Base-by-base conservation (phyloP, 2,329 filamentous ascomycete genomes). In the Monilinia vaccinii-corymbosi region DNA sequence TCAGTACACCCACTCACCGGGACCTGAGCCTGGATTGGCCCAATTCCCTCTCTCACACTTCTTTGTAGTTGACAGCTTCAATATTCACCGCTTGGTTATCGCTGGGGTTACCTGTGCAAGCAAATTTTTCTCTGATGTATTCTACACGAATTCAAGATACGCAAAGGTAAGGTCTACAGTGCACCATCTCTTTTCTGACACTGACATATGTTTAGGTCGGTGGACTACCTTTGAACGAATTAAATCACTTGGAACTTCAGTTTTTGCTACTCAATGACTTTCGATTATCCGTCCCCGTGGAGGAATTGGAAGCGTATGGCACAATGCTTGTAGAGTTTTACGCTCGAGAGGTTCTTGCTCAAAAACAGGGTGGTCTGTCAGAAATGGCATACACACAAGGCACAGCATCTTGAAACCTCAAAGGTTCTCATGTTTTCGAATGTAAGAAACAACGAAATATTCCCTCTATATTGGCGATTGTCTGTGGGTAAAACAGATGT, bases 291-390 rank as follows among this genome's bases (percentile, higher is more conserved):
- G 88, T 99, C 11, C 88, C 93, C 0, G 88, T 97, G 16, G 94
- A 97, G 75, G 93, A 97, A 70, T 83, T 99, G 61, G 94, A 99
- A 74, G 91, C 91, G 0, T 99, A 99, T 69, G 94, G 91, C 6
- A 99, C 94, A 1, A 97, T 97, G 93, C 79, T 99, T 14, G 94
- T 99, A 18, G 93, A 97, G 71, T 99, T 97, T 71, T 99, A 97
- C 71, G 93, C 91, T 0, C 82, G 93, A 58, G 94, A 99, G 73
- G 87, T 97, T 18, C 83, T 96, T 31, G 78, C 83, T 31, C 85
- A 87, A 68, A 77, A 66, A 28, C 64, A 70, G 60, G 34, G 34
- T 38, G 61, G 64, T 18, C 63, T 63, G 11, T 44, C 62, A n/a
- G 62, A 68, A 44, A 68, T 66, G 64, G 62, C 65, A 16, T 70